Base-by-base conservation (phyloP, 305 asterid species). In the Nicotiana rustica region DNA sequence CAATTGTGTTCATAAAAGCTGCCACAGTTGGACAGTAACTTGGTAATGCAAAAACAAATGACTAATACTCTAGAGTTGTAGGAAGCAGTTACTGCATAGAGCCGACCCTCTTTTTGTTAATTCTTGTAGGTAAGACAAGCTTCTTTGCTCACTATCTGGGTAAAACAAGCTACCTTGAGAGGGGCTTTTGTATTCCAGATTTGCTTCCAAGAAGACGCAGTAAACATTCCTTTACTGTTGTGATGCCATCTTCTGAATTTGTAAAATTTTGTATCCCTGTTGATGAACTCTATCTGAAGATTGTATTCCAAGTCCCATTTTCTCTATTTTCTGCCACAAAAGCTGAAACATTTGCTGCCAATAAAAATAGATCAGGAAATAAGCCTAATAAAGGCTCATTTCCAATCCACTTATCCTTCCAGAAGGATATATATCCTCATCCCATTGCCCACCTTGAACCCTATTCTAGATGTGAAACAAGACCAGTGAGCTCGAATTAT, bases 301-400 rank as follows among this genome's bases (percentile, higher is more conserved):
- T 69, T 56, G 19, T 69, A 69, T 69, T 36, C 56, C 59, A 18
- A 38, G 55, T 47, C 18, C 59, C n/a, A 69, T 38, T 69, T 38
- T 36, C 77, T 69, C 57, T 69, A 18, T 69, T 69, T 69, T 69
- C 10, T 68, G 77, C 17, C 56, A 36, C 56, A 38, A 10, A 69
- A 69, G n/a, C 57, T 69, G 56, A 38, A 10, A 56, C 77, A 17
- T 33, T 67, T 35, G 36, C 55, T 68, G 56, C 29, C 56, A 38
- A 9, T 68, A 36, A 38, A 67, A 35, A n/a, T 35, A 36, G 76
- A 67, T 67, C 76, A 35, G 55, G 29, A 36, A 67, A 67, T 6
- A 3, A 25, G 25, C 25, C 77, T 17, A 10, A n/a, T 56, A 38
- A 41, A 7, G 77, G 77, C 77, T 38, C 77, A 38, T 18, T 31